Percentiles rank a stretch among this genome's conserved stretches.
phyloP scores from a whole-genome alignment of 2,329 filamentous ascomycete genomes.

The Ascochyta lentis region DNA sequence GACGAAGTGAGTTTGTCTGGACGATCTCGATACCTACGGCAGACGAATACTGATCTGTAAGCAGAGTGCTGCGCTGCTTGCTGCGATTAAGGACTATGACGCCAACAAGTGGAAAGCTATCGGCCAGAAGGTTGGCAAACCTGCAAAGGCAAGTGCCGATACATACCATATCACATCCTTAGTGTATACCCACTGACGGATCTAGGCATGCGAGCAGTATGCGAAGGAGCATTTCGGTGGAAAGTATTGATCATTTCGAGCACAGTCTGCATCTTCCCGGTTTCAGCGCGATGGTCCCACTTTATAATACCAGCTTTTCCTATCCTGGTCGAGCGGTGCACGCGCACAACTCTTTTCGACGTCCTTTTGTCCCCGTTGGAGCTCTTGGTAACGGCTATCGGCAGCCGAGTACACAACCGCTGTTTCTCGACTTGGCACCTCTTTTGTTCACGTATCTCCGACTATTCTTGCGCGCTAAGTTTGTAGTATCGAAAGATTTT shows the following conservation, averaged over 20 bases:
- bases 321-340: constrained; percentile 39
- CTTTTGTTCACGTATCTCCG: background rate
- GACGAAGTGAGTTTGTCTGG: constrained; percentile 73
- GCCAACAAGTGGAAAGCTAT: constrained; percentile 99
- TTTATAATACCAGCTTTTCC: constrained; percentile 49
- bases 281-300: constrained; percentile 39
- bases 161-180: background rate
- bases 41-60: constrained; percentile 36
- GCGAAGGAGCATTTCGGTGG: constrained; percentile 91
- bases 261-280: constrained; percentile 49
- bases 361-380: constrained; percentile 38
- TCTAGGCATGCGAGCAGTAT: constrained; percentile 86
- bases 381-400: constrained; percentile 33
- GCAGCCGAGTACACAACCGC: constrained; percentile 30
- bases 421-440: constrained; percentile 19
- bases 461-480: background rate
- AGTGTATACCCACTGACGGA: constrained; percentile 18
- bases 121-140: constrained; percentile 95
- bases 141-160: constrained; percentile 75
- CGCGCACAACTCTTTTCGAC: constrained; percentile 37
- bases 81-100: constrained; percentile 98
- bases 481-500: background rate
- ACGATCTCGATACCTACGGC: constrained; percentile 10
- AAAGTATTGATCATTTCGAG: constrained; percentile 51
- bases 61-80: constrained; percentile 79